Evolutionary conservation across 768 basidiomycete genomes (phyloP).

Genomic region (Lactifluus volemus): DNA sequence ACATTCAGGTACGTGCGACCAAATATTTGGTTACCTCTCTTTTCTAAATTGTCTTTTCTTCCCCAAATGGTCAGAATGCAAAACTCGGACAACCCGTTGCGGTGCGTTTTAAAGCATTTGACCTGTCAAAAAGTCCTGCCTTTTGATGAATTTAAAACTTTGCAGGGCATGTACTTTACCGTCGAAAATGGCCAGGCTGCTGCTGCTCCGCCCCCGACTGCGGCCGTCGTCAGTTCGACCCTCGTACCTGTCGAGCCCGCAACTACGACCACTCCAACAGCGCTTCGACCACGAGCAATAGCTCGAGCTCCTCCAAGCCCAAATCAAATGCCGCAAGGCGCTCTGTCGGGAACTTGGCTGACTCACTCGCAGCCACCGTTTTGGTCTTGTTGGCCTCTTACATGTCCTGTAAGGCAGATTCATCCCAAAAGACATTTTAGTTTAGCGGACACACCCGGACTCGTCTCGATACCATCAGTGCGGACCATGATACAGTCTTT

Average conservation of each 20-base stretch:
- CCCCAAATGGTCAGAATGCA: slow-evolving; percentile 29
- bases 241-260: slow-evolving; percentile 27
- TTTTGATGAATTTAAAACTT: not conserved
- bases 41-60: not conserved
- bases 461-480: not conserved
- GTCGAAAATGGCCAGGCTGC: slow-evolving; percentile 63
- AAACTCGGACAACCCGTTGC: slow-evolving; percentile 54
- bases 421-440: not conserved
- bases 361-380: not conserved
- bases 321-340: not conserved
- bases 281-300: not conserved
- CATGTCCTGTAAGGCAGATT: not conserved
- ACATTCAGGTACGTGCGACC: slow-evolving; percentile 39
- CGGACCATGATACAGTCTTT: not conserved
- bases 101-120: slow-evolving; percentile 28
- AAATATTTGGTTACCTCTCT: not conserved
- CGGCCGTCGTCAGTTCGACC: slow-evolving; percentile 56
- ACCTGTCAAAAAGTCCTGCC: not conserved
- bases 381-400: slow-evolving; percentile 1
- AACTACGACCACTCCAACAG: not conserved
- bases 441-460: not conserved
- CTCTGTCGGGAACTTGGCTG: not conserved
- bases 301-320: not conserved
- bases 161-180: slow-evolving; percentile 61
- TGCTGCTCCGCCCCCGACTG: slow-evolving; percentile 44